Evolutionary conservation across 352 stramenopile species (phyloP), one percentile per base, ranked within the genome.

Genomic region (Pythium aquatile): DNA sequence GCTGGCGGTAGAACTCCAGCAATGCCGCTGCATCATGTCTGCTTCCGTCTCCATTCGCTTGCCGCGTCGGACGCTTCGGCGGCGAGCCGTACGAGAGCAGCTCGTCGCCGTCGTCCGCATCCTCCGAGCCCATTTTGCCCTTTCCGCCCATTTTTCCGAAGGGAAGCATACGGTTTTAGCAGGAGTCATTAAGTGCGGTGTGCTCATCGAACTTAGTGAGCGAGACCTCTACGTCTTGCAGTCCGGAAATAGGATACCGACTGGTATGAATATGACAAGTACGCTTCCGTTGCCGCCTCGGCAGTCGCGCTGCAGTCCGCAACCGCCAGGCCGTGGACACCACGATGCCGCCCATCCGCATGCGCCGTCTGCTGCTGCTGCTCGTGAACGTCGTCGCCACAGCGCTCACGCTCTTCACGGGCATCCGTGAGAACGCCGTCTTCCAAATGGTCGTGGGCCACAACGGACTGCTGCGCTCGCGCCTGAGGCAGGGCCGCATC

Each of bases 1-100:
- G 73, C 49, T 86, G 71, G 9, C 81, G 78, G 49, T 92, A 92
- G 59, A 83, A 92, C 24, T 65, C 75, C 9, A 92, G 75, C 53
- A 92, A 52, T 51, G 46, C 55, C 17, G 56, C 61, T 17, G 20
- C 59, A 26, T 60, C 55, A 14, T 30, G 8, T n/a, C 68, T 61
- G 11, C 59, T 24, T 20, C 55, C 28, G 26, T 16, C 39, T 24
- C 66, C 65, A 10, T 68, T 65, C 42, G 61, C 58, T 5, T 32
- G 61, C 26, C 60, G 63, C 30, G 68, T 73, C 28, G 82, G 74
- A 57, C 72, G 70, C 10, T 51, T 60, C n/a, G 68, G 73, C 9
- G 74, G 77, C 39, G 79, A 85, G 28, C 73, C 79, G 68, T 86
- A 88, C 30, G 76, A 81, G 44, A 90, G 69, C 67, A 90, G 60